Evolutionary conservation across 441 rosid genomes (phyloP), one percentile per base, ranked within the genome.

Genomic region (Omphalea diandra): DNA sequence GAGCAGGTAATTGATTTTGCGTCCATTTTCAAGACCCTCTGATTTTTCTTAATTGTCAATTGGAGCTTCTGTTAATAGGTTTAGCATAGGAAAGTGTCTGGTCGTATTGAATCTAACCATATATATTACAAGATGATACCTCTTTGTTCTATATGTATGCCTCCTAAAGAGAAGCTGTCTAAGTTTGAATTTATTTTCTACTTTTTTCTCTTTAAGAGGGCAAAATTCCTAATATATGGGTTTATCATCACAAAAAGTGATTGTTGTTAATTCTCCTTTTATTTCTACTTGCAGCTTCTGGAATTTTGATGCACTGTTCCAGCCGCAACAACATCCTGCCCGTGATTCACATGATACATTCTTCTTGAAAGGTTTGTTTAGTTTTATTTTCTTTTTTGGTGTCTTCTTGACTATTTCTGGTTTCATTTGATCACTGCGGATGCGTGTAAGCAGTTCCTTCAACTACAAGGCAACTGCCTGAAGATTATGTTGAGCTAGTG

Each of bases 281-380:
- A 36, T 57, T 68, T 72, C 40, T 27, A 69, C 72, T 63, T 83
- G 65, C 82, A 88, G 98, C 83, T 92, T 94, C 88, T 92, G 98
- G 98, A 94, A 94, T 82, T 94, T 94, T 27, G 99, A 92, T 85
- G 97, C 90, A 55, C 76, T 92, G 55, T 92, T 92, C 88, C 98
- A 92, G 83, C 96, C 98, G 31, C 98, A 94, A 73, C 97, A 94
- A 65, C 98, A 94, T 81, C 99, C 98, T 80, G 99, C 99, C 64
- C 97, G 93, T 68, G 99, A 92, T 83, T 86, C 99, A 52, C 99
- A 94, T 63, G 97, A 90, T 78, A 94, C 97, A 41, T 92, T 94
- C 87, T 94, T 90, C 77, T 74, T 90, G 62, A 73, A 83, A 82
- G 93, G 97, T 92, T 68, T 54, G 76, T 67, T 49, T 60, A 1